Evolutionary conservation across 345 rosid species (phyloP).

Genomic region (Brassica juncea): DNA sequence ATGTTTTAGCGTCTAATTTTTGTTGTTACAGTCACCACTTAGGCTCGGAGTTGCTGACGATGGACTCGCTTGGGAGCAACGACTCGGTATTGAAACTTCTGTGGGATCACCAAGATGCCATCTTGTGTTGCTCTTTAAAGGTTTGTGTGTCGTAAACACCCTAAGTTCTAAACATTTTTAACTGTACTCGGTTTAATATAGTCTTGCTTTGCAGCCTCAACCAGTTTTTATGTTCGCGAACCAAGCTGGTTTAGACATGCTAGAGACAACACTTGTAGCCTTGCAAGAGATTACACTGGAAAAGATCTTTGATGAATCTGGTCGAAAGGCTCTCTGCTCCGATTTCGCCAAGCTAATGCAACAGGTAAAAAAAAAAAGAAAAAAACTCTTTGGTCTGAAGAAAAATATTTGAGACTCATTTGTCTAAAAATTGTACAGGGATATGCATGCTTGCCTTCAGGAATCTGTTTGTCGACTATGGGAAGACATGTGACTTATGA

Average conservation of each 20-base stretch:
- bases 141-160: conserved; percentile 38
- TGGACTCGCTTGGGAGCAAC: conserved; percentile 54
- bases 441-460: conserved; percentile 73
- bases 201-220: conserved; percentile 53
- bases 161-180: neutral
- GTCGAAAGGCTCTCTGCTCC: conserved; percentile 69
- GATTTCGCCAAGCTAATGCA: conserved; percentile 93
- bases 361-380: conserved; percentile 50
- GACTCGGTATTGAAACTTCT: conserved; percentile 73
- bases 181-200: neutral
- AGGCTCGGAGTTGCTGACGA: conserved; percentile 69
- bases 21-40: conserved; percentile 55
- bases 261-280: conserved; percentile 94
- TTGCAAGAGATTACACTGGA: conserved; percentile 93
- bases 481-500: conserved; percentile 88
- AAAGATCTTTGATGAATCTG: conserved; percentile 85
- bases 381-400: neutral
- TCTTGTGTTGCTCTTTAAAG: conserved; percentile 91
- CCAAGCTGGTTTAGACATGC: conserved; percentile 98
- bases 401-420: neutral
- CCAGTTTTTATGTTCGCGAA: conserved; percentile 93
- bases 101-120: conserved; percentile 91
- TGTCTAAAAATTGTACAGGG: conserved; percentile 54
- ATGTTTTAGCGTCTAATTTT: neutral
- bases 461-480: conserved; percentile 94